Base-by-base conservation (phyloP, 306 rosid genomes). In the Parietaria judaica region DNA sequence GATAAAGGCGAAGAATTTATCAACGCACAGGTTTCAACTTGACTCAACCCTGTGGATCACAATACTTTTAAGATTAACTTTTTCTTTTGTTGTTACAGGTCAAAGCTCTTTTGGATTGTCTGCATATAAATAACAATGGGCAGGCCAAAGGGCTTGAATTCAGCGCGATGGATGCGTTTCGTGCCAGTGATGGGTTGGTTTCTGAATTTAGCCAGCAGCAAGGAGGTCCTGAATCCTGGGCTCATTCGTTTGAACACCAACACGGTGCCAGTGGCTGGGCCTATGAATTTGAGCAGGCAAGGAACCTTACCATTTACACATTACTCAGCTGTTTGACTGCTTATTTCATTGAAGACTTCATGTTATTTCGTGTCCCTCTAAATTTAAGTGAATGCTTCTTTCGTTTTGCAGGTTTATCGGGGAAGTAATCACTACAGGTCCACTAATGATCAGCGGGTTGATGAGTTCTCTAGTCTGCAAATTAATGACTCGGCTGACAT, bases 281-380 rank as follows among this genome's bases (percentile, higher is more conserved):
- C 70, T 94, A 95, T 56, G 95, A 94, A 80, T 94, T 94, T 73
- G 95, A 89, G 76, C 88, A 86, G 68, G 99, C 84, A 68, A 77
- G 78, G 39, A 67, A 54, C 48, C 58, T 36, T n/a, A n/a, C n/a
- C n/a, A n/a, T n/a, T n/a, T n/a, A n/a, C n/a, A n/a, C n/a, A n/a
- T n/a, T n/a, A n/a, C n/a, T n/a, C n/a, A n/a, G n/a, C n/a, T n/a
- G n/a, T n/a, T n/a, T n/a, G n/a, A n/a, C n/a, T n/a, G n/a, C n/a
- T n/a, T n/a, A n/a, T 67, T 72, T n/a, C 34, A 44, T 12, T 54
- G 58, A n/a, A n/a, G n/a, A n/a, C n/a, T n/a, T n/a, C n/a, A n/a
- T n/a, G n/a, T n/a, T n/a, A n/a, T n/a, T n/a, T n/a, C n/a, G n/a
- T 39, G 44, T 39, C 4, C 44, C 44, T 39, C 44, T 7, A 39